phyloP scores from a whole-genome alignment of 768 basidiomycete species.

The Kondoa subrosea region DNA sequence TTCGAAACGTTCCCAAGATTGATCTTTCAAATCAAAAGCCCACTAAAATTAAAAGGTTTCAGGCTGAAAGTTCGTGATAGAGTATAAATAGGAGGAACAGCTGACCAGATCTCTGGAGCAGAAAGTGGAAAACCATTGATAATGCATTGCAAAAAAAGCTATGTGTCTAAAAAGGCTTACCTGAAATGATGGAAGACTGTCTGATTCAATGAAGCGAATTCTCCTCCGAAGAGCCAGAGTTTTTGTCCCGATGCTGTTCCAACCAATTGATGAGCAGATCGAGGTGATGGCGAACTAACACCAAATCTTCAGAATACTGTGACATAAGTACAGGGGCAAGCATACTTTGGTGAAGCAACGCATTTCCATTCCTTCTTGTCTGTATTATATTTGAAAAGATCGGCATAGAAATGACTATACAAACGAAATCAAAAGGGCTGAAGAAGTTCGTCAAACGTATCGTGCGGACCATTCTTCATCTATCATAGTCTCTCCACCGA shows the following conservation, averaged over 20 bases:
- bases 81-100: too few species aligned
- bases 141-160: background rate
- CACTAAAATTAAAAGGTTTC: constrained; percentile 37
- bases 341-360: constrained; percentile 52
- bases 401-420: constrained; percentile 49
- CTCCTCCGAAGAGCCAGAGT: constrained; percentile 55
- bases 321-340: too few species aligned
- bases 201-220: constrained; percentile 37
- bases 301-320: too few species aligned
- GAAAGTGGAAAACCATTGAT: background rate
- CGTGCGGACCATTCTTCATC: constrained; percentile 48
- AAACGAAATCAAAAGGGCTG: background rate
- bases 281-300: constrained; percentile 54
- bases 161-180: constrained; percentile 39
- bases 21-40: constrained; percentile 55
- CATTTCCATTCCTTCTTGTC: constrained; percentile 85
- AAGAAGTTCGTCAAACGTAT: constrained; percentile 30
- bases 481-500: constrained; percentile 77
- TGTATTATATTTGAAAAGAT: constrained; percentile 68
- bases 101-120: constrained; percentile 1
- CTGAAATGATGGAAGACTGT: constrained; percentile 56
- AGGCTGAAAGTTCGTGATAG: too few species aligned
- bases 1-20: constrained; percentile 74
- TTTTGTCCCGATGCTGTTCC: constrained; percentile 61
- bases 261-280: constrained; percentile 70